Evolutionary conservation across 2,329 filamentous ascomycete genomes (phyloP), one percentile per base, ranked within the genome.

Genomic region (Talaromyces sp.): DNA sequence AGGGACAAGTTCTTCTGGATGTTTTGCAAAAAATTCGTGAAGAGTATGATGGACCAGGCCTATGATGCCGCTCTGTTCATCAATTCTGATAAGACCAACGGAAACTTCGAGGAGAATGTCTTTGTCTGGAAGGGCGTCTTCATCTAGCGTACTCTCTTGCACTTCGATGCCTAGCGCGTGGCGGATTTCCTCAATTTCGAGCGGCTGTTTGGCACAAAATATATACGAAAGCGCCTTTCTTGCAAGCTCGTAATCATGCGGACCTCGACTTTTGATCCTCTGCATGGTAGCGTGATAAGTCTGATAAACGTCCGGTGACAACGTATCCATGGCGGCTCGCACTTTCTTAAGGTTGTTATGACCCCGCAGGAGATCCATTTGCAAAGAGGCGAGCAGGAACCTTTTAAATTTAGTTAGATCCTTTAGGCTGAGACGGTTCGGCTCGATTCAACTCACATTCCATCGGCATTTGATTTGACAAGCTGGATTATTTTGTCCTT

Each of bases 1-100:
- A 15, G 53, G 29, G 5, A 56, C 17, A 56, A 56, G 53, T 34
- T 56, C 6, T 2, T 17, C 36, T 3, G 68, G 54, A 51, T 70
- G 66, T 58, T 58, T 64, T 11, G 67, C 53, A 61, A 72, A 69
- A 49, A 70, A 73, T 17, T 65, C 66, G 58, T 71, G 64, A 5
- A 69, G 66, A 5, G 71, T 68, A 38, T 69, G 70, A 62, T 72
- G 69, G 15, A 67, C 59, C 2, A 70, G 54, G 1, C 58, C 17
- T 31, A 68, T 65, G 19, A 62, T 66, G 17, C 58, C 40, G 58
- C 62, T 67, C 43, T 65, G 58, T 31, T 65, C 58, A 19, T 69
- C 51, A 49, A 67, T 36, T 19, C 43, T 64, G 25, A 70, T 61
- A 27, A 69, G 38, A 25, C 67, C 68, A n/a, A 64, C 67, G 38